Percentiles rank a stretch among this genome's conserved stretches.
Evolutionary conservation across 2,329 filamentous ascomycete genomes (phyloP).

Genomic region (Ophiostoma triangulosporum): DNA sequence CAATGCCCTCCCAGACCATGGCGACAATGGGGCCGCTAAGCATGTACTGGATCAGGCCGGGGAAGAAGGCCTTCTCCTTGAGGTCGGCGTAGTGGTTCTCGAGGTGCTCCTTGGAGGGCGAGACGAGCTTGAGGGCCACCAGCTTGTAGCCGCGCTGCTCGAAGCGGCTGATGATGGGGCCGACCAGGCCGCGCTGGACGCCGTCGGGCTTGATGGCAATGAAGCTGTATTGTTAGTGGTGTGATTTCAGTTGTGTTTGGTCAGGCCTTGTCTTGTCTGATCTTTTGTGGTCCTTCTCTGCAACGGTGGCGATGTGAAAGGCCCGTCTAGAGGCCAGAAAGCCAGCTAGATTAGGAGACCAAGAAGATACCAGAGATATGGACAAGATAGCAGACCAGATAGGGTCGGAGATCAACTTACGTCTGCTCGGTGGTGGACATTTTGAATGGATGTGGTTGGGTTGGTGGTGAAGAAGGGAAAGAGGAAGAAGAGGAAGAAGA

Average conservation of each 20-base stretch:
- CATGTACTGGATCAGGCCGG: slow-evolving; percentile 90
- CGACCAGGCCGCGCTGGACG: slow-evolving; percentile 95
- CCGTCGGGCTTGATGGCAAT: slow-evolving; percentile 99
- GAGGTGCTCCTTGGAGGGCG: slow-evolving; percentile 84
- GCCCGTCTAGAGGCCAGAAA: neutral
- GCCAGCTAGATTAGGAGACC: neutral
- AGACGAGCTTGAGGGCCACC: slow-evolving; percentile 88
- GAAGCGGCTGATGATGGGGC: slow-evolving; percentile 95
- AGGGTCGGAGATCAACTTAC: slow-evolving; percentile 43
- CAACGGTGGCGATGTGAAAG: no score
- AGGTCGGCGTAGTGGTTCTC: slow-evolving; percentile 97
- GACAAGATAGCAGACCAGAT: neutral
- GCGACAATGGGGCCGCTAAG: slow-evolving; percentile 89
- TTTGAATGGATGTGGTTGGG: slow-evolving; percentile 26
- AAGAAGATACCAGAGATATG: neutral
- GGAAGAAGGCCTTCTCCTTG: slow-evolving; percentile 91
- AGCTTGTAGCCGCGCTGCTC: slow-evolving; percentile 99
- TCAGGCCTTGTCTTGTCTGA: neutral
- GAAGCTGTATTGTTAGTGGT: slow-evolving; percentile 51
- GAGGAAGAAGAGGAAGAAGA: slow-evolving; percentile 1
- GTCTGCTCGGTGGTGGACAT: slow-evolving; percentile 67
- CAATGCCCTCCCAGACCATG: slow-evolving; percentile 99
- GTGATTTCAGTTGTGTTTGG: neutral
- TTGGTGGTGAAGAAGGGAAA: slow-evolving; percentile 2
- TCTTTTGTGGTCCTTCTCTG: neutral